A percentile compares a stretch with the other conserved stretches of the same genome.
Evolutionary conservation across 305 asterid species (phyloP).

Genomic region (Rubia occidens): DNA sequence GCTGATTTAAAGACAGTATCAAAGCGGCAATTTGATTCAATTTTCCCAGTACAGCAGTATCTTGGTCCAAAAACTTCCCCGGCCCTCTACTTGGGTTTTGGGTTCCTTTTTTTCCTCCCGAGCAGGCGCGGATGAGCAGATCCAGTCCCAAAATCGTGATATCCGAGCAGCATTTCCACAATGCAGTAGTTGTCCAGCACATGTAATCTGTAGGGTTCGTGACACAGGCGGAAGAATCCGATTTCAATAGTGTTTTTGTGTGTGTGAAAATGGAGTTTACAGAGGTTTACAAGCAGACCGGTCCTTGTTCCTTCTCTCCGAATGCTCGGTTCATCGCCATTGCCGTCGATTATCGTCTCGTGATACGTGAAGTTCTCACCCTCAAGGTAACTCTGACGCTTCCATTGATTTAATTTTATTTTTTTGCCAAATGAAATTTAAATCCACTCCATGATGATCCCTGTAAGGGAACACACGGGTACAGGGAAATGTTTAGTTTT

Average conservation of each 20-base stretch:
- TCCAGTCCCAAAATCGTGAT: constrained; percentile 1
- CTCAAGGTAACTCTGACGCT: constrained; percentile 46
- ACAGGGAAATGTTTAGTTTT: no score
- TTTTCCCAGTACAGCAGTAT: background rate
- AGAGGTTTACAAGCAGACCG: constrained; percentile 71
- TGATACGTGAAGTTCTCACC: constrained; percentile 80
- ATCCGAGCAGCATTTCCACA: background rate
- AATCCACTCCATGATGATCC: background rate
- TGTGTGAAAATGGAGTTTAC: constrained; percentile 64
- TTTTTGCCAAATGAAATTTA: background rate
- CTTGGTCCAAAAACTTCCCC: background rate
- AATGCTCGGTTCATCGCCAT: constrained; percentile 76
- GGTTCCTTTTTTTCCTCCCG: background rate
- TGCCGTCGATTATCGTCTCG: constrained; percentile 87
- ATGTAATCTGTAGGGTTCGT: background rate
- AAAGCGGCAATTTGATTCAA: background rate
- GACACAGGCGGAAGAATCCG: background rate
- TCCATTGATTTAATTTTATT: background rate
- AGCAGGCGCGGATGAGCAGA: background rate
- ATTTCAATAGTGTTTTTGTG: background rate
- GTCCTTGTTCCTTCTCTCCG: constrained; percentile 87
- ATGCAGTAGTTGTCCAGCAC: background rate
- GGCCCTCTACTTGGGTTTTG: background rate
- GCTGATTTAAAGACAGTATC: no score
- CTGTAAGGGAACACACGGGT: background rate